Evolutionary conservation across 1,284 basidiomycete genomes (phyloP).

Genomic region (Cystobasidiaceae sp.): DNA sequence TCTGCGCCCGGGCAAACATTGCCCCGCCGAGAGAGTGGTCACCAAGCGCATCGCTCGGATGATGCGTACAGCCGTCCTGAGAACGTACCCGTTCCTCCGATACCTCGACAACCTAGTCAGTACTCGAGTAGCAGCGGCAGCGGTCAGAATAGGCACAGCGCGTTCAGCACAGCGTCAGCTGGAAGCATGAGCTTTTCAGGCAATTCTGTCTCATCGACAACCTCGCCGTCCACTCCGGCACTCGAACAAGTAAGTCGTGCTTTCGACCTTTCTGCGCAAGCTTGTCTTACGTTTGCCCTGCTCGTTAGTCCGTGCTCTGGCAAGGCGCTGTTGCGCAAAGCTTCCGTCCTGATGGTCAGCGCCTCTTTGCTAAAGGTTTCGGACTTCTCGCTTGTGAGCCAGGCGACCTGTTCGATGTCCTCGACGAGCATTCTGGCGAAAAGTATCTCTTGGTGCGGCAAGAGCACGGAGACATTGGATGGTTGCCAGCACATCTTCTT

Average conservation of each 20-base stretch:
- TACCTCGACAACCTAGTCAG: not conserved
- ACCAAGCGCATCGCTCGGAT: not conserved
- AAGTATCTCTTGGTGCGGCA: constrained; percentile 7
- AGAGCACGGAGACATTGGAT: constrained; percentile 3
- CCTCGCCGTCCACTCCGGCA: constrained; percentile 13
- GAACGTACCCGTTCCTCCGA: not conserved
- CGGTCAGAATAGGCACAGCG: constrained; percentile 15
- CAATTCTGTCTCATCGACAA: constrained; percentile 1
- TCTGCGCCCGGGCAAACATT: too few relatives aligned
- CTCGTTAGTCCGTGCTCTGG: constrained; percentile 2
- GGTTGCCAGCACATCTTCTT: constrained; percentile 12
- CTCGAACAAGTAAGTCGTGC: constrained; percentile 4
- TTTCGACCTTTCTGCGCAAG: too few relatives aligned
- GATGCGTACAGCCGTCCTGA: not conserved
- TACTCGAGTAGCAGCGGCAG: not conserved
- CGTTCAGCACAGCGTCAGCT: constrained; percentile 20
- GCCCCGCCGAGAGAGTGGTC: not conserved
- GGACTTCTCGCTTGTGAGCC: constrained; percentile 7
- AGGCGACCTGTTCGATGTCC: constrained; percentile 22
- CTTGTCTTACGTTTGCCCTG: not conserved
- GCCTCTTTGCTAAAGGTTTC: constrained; percentile 4
- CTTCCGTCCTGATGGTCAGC: not conserved
- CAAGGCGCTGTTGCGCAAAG: constrained; percentile 1
- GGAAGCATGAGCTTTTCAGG: constrained; percentile 8
- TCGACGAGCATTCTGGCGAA: constrained; percentile 6